A percentile compares a stretch with the other conserved stretches of the same genome.
Evolutionary conservation across 139 green algal genomes (phyloP).

Genomic region (Chlorokybus atmophyticus): DNA sequence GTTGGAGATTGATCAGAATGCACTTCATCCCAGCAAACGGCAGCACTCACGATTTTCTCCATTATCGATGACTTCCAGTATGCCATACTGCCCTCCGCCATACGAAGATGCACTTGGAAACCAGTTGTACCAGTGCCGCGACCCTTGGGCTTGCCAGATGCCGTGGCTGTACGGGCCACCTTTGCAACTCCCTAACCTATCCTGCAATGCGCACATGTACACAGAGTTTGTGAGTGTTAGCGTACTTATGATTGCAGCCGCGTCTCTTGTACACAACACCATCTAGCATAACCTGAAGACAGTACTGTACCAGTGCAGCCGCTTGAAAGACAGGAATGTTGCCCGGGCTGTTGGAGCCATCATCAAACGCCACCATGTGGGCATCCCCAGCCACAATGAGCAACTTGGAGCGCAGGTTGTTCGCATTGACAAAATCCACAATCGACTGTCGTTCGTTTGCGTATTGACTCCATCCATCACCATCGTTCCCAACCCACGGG

Average conservation of each 20-base stretch:
- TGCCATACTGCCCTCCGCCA: no score
- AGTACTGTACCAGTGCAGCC: background rate
- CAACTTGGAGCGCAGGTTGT: background rate
- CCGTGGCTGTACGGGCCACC: slow-evolving; percentile 1
- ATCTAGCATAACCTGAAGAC: no score
- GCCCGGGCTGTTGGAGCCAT: background rate
- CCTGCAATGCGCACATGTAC: no score
- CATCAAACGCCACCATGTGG: slow-evolving; percentile 1
- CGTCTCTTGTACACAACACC: no score
- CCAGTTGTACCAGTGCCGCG: no score
- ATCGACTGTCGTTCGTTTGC: background rate
- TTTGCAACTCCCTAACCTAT: background rate
- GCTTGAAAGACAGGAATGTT: background rate
- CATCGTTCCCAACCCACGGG: background rate
- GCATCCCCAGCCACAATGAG: background rate
- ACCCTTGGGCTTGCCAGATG: background rate
- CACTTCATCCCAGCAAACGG: no score
- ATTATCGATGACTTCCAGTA: no score
- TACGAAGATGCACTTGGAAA: no score
- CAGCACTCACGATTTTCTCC: no score
- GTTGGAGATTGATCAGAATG: no score
- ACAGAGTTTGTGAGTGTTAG: no score
- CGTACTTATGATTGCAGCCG: no score
- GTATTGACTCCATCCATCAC: background rate
- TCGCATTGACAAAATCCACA: background rate